Conservation (phyloP, 2,329 filamentous ascomycete genomes). For the Phyllosticta citrichinensis region DNA sequence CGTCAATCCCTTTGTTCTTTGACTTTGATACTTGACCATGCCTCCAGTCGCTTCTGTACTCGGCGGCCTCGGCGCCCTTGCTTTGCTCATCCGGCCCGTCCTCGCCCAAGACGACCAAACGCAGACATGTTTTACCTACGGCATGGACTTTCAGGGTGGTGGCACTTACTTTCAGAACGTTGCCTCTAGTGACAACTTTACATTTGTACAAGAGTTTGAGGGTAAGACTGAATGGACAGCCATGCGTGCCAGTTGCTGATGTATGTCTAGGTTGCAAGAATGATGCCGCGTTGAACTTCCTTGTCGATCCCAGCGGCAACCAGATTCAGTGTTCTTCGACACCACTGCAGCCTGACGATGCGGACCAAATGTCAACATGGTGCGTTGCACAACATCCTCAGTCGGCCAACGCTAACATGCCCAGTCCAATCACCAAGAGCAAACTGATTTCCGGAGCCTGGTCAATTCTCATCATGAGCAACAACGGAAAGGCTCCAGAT, state of each 20-base stretch:
- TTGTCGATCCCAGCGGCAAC: slow-evolving; percentile 30
- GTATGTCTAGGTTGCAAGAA: slow-evolving; percentile 20
- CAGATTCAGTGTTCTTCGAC: slow-evolving; percentile 29
- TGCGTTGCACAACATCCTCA: background rate
- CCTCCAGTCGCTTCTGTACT: background rate
- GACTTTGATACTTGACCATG: background rate
- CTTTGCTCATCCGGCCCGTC: slow-evolving; percentile 9
- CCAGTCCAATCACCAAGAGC: slow-evolving; percentile 25
- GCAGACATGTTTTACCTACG: slow-evolving; percentile 16
- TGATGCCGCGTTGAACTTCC: slow-evolving; percentile 29
- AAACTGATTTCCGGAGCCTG: slow-evolving; percentile 27
- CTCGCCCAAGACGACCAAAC: slow-evolving; percentile 8
- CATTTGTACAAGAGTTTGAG: slow-evolving; percentile 30
- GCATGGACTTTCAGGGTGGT: slow-evolving; percentile 30
- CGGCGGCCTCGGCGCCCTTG: slow-evolving; percentile 12
- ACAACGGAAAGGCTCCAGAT: slow-evolving; percentile 26
- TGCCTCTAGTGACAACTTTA: slow-evolving; percentile 29
- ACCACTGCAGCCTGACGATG: slow-evolving; percentile 25
- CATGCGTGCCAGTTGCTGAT: background rate
- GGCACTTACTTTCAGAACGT: slow-evolving; percentile 33
- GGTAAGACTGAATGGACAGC: slow-evolving; percentile 12
- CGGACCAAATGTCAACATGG: slow-evolving; percentile 27
- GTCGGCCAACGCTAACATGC: background rate
- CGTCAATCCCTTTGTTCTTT: background rate
- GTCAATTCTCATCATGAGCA: slow-evolving; percentile 32